These are phyloP conservation scores for Alloteropsis semialata DNA, from an alignment of 176 grass and related monocot species.

Conservation along the genomic window DNA sequence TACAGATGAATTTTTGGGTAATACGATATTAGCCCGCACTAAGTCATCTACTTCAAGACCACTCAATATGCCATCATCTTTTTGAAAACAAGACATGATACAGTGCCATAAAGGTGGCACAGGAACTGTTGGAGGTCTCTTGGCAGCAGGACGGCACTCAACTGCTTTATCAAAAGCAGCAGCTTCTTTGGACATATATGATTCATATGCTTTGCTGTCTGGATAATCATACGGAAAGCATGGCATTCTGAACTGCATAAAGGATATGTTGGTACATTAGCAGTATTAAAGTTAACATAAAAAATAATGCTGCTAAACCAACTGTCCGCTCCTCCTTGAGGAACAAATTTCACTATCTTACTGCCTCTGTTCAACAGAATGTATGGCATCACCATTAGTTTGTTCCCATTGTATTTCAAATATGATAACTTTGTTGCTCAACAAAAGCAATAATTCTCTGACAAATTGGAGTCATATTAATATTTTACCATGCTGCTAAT, in stretches of 20 bases:
- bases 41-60: slow-evolving; percentile 10
- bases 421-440: not conserved
- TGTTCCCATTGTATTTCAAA: not conserved
- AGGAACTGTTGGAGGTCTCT: slow-evolving; percentile 53
- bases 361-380: not conserved
- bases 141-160: slow-evolving; percentile 51
- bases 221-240: slow-evolving; percentile 92
- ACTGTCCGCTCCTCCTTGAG: not conserved
- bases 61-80: slow-evolving; percentile 36
- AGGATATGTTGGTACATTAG: not conserved
- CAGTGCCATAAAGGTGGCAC: slow-evolving; percentile 64
- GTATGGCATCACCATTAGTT: not conserved
- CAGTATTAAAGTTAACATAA: slow-evolving; percentile 6
- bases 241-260: slow-evolving; percentile 61
- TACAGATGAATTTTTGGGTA: slow-evolving; percentile 8
- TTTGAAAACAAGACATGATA: slow-evolving; percentile 32
- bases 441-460: not conserved
- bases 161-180: slow-evolving; percentile 41
- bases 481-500: not conserved
- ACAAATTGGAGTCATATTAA: not conserved
- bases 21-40: not conserved
- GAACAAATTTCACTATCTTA: not conserved
- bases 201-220: slow-evolving; percentile 66
- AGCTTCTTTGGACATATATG: slow-evolving; percentile 51
- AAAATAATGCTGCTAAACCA: not conserved